Base-by-base conservation (phyloP, 2,329 filamentous ascomycete genomes). In the Alternaria viburni region DNA sequence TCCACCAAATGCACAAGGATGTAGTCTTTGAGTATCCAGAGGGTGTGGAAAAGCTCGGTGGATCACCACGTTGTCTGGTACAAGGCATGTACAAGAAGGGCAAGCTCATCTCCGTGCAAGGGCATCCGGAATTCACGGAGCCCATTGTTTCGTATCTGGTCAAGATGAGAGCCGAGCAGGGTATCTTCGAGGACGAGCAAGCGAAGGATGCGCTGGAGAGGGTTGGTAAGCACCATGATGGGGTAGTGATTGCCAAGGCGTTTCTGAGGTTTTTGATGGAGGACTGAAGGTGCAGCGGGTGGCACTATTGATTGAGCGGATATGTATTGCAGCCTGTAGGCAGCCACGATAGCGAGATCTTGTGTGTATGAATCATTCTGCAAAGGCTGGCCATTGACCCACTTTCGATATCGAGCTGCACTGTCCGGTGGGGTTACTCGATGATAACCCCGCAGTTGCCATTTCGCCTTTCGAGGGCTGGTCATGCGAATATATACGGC, bases 1-100 rank as follows among this genome's bases (percentile, higher is more conserved):
- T 96, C 65, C 90, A 94, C 77, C 92, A 97, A 79, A 95, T 96
- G 91, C 93, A 97, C 80, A 88, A 89, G 67, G 93, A 97, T 76
- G 87, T 91, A 41, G 90, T 95, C 6, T 86, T 85, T 69, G 80
- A 84, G 21, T 88, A 88, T 58, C 92, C 93, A 0, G 74, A 83
- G 6, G 87, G 85, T 57, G 86, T 90, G 3, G 84, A 90, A 59
- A 80, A 83, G 3, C 84, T 96, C 2, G 93, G 88, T 3, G 86
- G 84, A 44, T 91, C 91, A 2, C 84, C 86, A 4, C 81, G 84
- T 49, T 96, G 93, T 81, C 81, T 85, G 10, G 89, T 93, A n/a
- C 93, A 97, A 79, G 91, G 89, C 65, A 93, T 96, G 87, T 91
- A 96, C 76, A 80, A 85, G 19, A 87, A 89, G 9, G 83, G 85